Percentiles rank a stretch among this genome's conserved stretches.
phyloP scores from a whole-genome alignment of 441 rosid species.

The Populus hybrid region DNA sequence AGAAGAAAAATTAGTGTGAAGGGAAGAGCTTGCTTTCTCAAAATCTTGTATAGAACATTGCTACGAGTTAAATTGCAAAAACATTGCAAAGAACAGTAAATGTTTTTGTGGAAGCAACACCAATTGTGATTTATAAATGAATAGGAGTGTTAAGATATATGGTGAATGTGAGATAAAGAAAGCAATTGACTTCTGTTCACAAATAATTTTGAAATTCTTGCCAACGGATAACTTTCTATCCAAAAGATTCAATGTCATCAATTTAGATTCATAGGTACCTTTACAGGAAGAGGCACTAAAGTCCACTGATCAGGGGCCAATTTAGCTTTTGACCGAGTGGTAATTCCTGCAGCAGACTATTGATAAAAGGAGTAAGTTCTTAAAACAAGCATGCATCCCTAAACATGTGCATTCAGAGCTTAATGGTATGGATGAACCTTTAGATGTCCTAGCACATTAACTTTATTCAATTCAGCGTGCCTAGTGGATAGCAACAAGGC shows the following conservation, averaged over 20 bases:
- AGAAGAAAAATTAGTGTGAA: too few relatives aligned
- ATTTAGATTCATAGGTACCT: constrained; percentile 46
- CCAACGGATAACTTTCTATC: not conserved
- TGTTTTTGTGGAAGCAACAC: not conserved
- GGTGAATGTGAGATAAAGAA: not conserved
- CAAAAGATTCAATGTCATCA: constrained; percentile 7
- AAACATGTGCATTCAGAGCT: not conserved
- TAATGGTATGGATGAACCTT: constrained; percentile 46
- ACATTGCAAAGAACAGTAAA: not conserved
- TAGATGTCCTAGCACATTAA: constrained; percentile 72
- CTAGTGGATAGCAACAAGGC: constrained; percentile 70
- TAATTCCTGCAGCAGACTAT: constrained; percentile 74
- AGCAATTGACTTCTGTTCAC: not conserved
- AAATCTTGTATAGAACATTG: not conserved
- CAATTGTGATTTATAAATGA: not conserved
- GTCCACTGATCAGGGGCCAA: constrained; percentile 85
- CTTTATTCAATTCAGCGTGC: constrained; percentile 66
- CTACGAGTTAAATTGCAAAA: not conserved
- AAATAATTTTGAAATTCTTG: not conserved
- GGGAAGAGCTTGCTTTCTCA: not conserved
- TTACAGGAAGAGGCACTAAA: constrained; percentile 64
- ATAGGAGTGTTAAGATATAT: not conserved
- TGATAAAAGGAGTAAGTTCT: constrained; percentile 19
- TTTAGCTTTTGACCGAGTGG: constrained; percentile 91
- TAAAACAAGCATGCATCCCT: not conserved